phyloP scores from a whole-genome alignment of 805 yeast genomes.

The Kurtzmaniella cleridarum region DNA sequence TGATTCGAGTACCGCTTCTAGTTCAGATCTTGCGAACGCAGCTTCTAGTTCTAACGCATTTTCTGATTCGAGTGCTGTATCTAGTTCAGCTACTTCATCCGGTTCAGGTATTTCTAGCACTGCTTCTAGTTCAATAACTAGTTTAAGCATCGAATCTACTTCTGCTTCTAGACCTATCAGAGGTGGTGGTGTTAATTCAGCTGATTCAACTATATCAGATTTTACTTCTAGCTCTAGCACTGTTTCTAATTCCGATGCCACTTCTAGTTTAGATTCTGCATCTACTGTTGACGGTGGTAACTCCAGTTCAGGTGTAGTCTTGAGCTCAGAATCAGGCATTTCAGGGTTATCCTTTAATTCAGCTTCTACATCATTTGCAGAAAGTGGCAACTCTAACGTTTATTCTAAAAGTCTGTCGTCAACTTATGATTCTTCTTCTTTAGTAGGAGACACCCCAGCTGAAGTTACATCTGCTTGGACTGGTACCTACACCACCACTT shows the following conservation, averaged over 20 bases:
- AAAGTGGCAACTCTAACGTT: no score
- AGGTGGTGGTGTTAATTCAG: background rate
- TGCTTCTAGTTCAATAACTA: background rate
- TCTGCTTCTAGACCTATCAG: background rate
- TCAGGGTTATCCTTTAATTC: no score
- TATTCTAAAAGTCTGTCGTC: no score
- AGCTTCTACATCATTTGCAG: no score
- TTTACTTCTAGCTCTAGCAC: background rate
- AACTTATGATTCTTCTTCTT: no score
- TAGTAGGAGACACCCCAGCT: background rate
- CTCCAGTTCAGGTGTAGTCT: no score
- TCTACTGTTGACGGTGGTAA: background rate
- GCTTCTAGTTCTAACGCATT: background rate
- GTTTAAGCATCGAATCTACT: no score
- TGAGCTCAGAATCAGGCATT: no score
- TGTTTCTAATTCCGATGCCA: background rate
- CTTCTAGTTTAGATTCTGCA: background rate
- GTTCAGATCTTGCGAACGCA: background rate
- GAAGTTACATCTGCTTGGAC: constrained; percentile 1
- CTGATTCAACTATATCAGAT: background rate
- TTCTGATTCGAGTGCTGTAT: background rate
- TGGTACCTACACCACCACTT: background rate
- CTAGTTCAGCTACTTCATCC: background rate
- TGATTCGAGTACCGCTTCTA: no score
- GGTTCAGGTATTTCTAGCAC: background rate